Conservation (phyloP, 2,329 filamentous ascomycete species). For the Botryotinia convoluta region DNA sequence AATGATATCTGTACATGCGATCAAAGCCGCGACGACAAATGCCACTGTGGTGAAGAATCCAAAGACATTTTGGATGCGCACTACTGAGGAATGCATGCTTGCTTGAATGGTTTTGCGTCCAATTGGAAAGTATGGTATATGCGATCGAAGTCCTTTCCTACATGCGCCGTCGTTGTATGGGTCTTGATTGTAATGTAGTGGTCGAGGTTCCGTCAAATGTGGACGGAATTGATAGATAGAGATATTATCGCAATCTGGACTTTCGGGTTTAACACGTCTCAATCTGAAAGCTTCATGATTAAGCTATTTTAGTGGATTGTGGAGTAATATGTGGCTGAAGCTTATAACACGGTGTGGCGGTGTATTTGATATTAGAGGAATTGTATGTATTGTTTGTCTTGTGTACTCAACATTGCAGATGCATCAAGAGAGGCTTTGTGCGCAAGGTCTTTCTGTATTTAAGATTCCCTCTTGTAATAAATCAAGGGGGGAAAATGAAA, state of each 20-base stretch:
- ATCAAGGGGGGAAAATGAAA: background rate
- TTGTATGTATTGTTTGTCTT: background rate
- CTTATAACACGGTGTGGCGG: constrained; percentile 2
- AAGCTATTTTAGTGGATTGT: constrained; percentile 25
- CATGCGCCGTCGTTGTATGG: constrained; percentile 3
- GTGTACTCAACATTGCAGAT: background rate
- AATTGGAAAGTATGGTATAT: background rate
- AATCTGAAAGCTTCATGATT: constrained; percentile 16
- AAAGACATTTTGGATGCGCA: constrained; percentile 87
- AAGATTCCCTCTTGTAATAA: background rate
- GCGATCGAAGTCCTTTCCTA: background rate
- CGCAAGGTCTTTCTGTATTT: background rate
- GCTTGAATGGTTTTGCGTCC: background rate
- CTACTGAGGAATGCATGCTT: constrained; percentile 76
- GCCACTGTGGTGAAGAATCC: constrained; percentile 97
- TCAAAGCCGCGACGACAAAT: constrained; percentile 73
- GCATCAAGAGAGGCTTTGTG: background rate
- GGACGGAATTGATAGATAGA: background rate
- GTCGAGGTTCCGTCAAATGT: background rate
- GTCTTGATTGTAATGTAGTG: background rate
- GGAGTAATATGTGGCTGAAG: constrained; percentile 27
- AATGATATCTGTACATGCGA: constrained; percentile 76
- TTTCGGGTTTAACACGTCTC: constrained; percentile 30
- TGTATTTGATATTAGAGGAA: background rate
- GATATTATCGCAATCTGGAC: constrained; percentile 15